Base-by-base conservation (phyloP, 768 basidiomycete genomes). In the Chiua virens region DNA sequence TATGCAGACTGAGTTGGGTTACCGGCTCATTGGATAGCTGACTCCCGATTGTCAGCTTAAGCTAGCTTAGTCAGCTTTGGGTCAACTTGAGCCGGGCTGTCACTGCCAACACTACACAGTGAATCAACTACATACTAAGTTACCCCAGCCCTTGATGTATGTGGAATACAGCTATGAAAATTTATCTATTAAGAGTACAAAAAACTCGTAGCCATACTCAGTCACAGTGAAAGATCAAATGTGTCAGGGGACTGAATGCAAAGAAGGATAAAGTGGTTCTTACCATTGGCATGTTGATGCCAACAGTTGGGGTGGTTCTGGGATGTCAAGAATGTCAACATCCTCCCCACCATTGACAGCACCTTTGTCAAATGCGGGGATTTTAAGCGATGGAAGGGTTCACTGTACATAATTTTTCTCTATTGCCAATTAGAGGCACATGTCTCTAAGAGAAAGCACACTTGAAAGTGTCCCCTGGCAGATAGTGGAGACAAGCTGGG, bases 351-450 rank as follows among this genome's bases (percentile, higher is more conserved):
- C 44, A 15, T 49, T 48, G 48, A 27, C 34, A 25, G 30, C 15
- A n/a, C 45, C 22, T 10, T 58, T 63, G 38, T 67, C 66, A 23
- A 65, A 41, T n/a, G 50, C 50, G 1, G 68, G 67, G 0, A 59
- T 60, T 56, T 75, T 79, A 5, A 75, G 77, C 48, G 67, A 68
- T 17, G 67, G 67, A 81, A 63, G 3, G 82, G 80, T 53, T 82
- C 80, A 4, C 81, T 79, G 42, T 79, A 82, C 67, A 81, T 72
- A 39, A 83, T 75, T 55, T 82, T 83, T 23, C 79, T 71, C 77
- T 79, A 79, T 56, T 79, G 79, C 13, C 73, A 54, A 54, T 66
- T 36, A 7, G 73, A 71, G 23, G 71, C 71, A 20, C 73, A 65
- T 21, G 56, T 36, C n/a, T n/a, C n/a, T n/a, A n/a, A 36, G 27